Evolutionary conservation across 768 basidiomycete genomes (phyloP).

Genomic region (Aureoboletus auriporus): DNA sequence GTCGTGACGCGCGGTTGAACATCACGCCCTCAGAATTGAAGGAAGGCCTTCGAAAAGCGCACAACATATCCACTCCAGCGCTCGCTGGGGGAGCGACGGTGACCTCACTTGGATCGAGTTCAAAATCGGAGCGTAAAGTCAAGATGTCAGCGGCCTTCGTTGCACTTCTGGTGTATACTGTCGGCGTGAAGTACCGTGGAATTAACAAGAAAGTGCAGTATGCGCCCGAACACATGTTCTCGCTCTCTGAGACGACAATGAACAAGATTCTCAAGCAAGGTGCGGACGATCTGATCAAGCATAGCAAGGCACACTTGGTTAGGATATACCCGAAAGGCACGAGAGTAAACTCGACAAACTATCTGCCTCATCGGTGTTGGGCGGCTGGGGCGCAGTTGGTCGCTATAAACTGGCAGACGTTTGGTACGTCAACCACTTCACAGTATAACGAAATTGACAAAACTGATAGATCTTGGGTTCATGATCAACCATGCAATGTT

Average conservation of each 20-base stretch:
- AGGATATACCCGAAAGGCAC: slow-evolving; percentile 85
- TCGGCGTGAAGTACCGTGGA: slow-evolving; percentile 92
- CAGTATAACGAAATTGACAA: too few species aligned
- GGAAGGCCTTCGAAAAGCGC: slow-evolving; percentile 38
- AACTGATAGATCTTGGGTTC: slow-evolving; percentile 68
- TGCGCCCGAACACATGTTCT: slow-evolving; percentile 86
- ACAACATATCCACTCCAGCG: slow-evolving; percentile 31
- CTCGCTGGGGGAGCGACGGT: slow-evolving; percentile 8
- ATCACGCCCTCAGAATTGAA: slow-evolving; percentile 30
- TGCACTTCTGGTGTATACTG: slow-evolving; percentile 84
- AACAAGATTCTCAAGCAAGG: slow-evolving; percentile 70
- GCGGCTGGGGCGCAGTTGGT: slow-evolving; percentile 84
- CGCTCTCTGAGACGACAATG: slow-evolving; percentile 80
- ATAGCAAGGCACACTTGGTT: slow-evolving; percentile 78
- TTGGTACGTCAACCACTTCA: slow-evolving; percentile 50
- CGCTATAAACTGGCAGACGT: slow-evolving; percentile 97
- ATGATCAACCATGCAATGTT: slow-evolving; percentile 97
- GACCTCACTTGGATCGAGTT: slow-evolving; percentile 18
- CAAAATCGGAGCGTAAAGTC: slow-evolving; percentile 34
- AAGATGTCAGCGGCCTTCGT: slow-evolving; percentile 76
- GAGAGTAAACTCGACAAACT: slow-evolving; percentile 81
- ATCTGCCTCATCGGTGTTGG: slow-evolving; percentile 88
- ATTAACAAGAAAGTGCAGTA: slow-evolving; percentile 85
- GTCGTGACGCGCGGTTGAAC: slow-evolving; percentile 12
- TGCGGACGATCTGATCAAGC: slow-evolving; percentile 75